These are phyloP conservation scores for Dalbergia cochinchinensis DNA, from an alignment of 306 rosid genomes.

Conservation along the genomic window DNA sequence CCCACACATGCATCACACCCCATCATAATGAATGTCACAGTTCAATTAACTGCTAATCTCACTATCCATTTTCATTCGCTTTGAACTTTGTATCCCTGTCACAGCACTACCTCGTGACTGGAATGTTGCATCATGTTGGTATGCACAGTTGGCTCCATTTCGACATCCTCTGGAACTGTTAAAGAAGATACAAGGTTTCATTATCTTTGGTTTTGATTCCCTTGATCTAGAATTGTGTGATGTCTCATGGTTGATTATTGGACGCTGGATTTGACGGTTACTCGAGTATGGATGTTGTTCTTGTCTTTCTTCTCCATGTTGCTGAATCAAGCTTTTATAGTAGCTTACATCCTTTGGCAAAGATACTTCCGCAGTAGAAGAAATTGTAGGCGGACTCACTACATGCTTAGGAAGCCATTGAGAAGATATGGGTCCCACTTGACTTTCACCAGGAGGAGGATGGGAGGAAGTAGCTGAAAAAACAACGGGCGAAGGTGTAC, in stretches of 20 bases:
- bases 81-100: constrained; percentile 63
- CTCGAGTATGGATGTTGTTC: constrained; percentile 60
- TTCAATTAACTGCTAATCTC: constrained; percentile 76
- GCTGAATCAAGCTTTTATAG: constrained; percentile 93
- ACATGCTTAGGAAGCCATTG: constrained; percentile 54
- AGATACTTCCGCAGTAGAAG: constrained; percentile 60
- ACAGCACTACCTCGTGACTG: constrained; percentile 65
- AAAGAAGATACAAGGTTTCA: constrained; percentile 93
- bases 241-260: constrained; percentile 62
- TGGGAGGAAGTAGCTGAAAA: constrained; percentile 53
- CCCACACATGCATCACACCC: constrained; percentile 18
- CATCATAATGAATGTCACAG: constrained; percentile 16
- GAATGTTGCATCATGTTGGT: constrained; percentile 73
- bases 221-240: constrained; percentile 60
- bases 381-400: constrained; percentile 47
- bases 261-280: constrained; percentile 57
- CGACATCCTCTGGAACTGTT: constrained; percentile 93
- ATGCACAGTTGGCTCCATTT: constrained; percentile 84
- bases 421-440: constrained; percentile 51
- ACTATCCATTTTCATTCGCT: constrained; percentile 85
- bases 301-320: constrained; percentile 88
- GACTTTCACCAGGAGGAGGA: constrained; percentile 54
- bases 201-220: constrained; percentile 73
- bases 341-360: constrained; percentile 73
- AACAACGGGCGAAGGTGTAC: constrained; percentile 44